phyloP scores from a whole-genome alignment of 2,329 filamentous ascomycete genomes.

The Xylariales sp. region DNA sequence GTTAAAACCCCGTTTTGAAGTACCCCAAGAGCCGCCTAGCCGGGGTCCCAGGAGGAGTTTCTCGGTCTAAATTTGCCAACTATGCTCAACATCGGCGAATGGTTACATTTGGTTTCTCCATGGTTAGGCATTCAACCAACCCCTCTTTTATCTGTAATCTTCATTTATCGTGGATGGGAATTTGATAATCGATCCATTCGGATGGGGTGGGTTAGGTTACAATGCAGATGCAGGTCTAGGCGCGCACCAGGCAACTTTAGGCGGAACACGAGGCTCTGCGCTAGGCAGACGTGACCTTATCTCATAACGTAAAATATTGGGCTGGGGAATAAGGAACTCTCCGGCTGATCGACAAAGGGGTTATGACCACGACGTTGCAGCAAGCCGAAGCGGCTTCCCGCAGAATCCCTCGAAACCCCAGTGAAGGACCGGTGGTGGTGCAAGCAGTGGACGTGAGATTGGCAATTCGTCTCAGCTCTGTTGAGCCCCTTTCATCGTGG shows the following conservation, averaged over 20 bases:
- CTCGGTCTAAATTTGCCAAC: slow-evolving; percentile 29
- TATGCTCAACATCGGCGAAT: background rate
- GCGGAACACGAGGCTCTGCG: slow-evolving; percentile 28
- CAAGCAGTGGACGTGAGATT: slow-evolving; percentile 5
- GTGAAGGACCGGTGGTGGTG: slow-evolving; percentile 2
- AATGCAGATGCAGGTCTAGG: slow-evolving; percentile 15
- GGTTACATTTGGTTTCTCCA: slow-evolving; percentile 7
- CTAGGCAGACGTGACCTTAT: slow-evolving; percentile 32
- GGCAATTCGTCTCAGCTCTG: slow-evolving; percentile 8
- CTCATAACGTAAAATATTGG: slow-evolving; percentile 3
- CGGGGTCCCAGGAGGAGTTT: slow-evolving; percentile 5
- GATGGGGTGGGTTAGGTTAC: slow-evolving; percentile 17
- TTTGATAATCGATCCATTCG: slow-evolving; percentile 11
- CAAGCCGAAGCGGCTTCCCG: slow-evolving; percentile 12
- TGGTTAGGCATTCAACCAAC: slow-evolving; percentile 12
- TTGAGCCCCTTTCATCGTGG: slow-evolving; percentile 4
- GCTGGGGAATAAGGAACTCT: background rate
- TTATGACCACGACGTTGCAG: slow-evolving; percentile 9
- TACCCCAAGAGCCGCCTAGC: background rate
- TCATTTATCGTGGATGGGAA: background rate
- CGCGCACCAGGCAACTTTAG: slow-evolving; percentile 34
- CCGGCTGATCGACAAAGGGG: slow-evolving; percentile 12
- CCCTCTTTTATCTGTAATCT: slow-evolving; percentile 3
- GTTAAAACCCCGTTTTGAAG: slow-evolving; percentile 20
- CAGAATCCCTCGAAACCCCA: slow-evolving; percentile 5